Conservation (phyloP, 257 asterid genomes). For the Petunia secreta region DNA sequence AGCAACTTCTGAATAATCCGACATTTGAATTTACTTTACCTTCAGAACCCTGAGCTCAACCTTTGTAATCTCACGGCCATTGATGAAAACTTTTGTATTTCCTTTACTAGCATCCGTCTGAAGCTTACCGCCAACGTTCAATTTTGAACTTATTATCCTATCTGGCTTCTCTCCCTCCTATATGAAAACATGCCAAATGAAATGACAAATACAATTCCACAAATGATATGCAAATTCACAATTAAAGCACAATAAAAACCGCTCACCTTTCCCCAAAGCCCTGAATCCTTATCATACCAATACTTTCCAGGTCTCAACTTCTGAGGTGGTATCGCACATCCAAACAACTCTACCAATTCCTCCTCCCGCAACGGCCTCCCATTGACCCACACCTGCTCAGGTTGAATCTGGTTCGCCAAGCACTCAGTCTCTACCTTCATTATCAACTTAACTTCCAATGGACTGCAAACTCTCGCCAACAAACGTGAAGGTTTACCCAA, state of each 20-base stretch:
- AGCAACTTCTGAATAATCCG: slow-evolving; percentile 19
- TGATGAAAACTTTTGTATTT: slow-evolving; percentile 59
- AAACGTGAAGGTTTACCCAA: slow-evolving; percentile 56
- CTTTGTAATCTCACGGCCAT: slow-evolving; percentile 75
- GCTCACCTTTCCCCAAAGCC: slow-evolving; percentile 83
- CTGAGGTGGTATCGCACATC: slow-evolving; percentile 51
- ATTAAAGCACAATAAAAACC: slow-evolving; percentile 10
- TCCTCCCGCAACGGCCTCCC: slow-evolving; percentile 58
- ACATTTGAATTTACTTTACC: slow-evolving; percentile 40
- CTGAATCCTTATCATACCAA: slow-evolving; percentile 84
- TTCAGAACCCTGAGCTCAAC: slow-evolving; percentile 67
- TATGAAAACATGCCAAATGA: slow-evolving; percentile 3
- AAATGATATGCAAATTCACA: slow-evolving; percentile 17
- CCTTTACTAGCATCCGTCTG: slow-evolving; percentile 65
- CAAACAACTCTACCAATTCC: slow-evolving; percentile 59
- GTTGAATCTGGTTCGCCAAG: slow-evolving; percentile 60
- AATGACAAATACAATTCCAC: neutral
- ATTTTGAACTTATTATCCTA: slow-evolving; percentile 55
- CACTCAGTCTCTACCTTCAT: slow-evolving; percentile 69
- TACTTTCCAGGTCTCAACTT: slow-evolving; percentile 67
- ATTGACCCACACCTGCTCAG: slow-evolving; percentile 61
- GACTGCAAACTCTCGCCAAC: slow-evolving; percentile 47
- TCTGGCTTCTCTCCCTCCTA: slow-evolving; percentile 79
- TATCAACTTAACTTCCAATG: slow-evolving; percentile 44
- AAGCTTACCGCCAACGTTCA: slow-evolving; percentile 69